Evolutionary conservation across 2,329 filamentous ascomycete genomes (phyloP).

Genomic region (Talaromyces sp.): DNA sequence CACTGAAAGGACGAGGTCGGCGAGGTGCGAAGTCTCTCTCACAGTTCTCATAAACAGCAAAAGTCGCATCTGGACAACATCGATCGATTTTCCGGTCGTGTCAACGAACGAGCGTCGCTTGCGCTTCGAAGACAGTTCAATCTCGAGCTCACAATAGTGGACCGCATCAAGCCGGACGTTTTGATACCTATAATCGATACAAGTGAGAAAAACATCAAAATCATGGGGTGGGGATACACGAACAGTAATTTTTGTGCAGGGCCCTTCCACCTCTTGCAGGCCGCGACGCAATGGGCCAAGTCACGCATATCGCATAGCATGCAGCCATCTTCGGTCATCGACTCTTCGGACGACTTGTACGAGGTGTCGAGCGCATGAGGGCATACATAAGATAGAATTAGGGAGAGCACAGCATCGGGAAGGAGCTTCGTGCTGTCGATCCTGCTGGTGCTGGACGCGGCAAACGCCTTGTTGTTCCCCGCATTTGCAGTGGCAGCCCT

Average conservation of each 20-base stretch:
- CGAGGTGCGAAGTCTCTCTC: conserved; percentile 68
- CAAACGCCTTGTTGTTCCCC: neutral
- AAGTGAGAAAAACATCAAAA: neutral
- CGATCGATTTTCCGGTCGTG: conserved; percentile 72
- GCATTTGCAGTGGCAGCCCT: neutral
- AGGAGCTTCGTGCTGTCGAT: conserved; percentile 48
- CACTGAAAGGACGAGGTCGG: conserved; percentile 66
- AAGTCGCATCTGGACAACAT: conserved; percentile 71
- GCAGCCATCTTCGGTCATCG: conserved; percentile 71
- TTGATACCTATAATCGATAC: conserved; percentile 58
- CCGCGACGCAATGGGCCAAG: conserved; percentile 71
- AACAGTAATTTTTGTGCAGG: conserved; percentile 59
- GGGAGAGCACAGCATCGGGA: conserved; percentile 63
- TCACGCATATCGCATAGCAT: conserved; percentile 93
- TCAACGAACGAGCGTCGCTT: conserved; percentile 69
- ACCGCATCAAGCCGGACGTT: conserved; percentile 90
- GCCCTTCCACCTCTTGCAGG: conserved; percentile 66
- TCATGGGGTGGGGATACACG: conserved; percentile 28
- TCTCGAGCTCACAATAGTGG: conserved; percentile 88
- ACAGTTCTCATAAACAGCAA: conserved; percentile 76
- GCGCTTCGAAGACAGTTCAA: conserved; percentile 71
- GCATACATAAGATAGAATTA: conserved; percentile 77
- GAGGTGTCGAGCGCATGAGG: conserved; percentile 73
- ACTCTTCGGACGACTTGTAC: conserved; percentile 79
- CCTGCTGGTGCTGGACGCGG: neutral